Percentiles rank a stretch among this genome's conserved stretches.
phyloP scores from a whole-genome alignment of 176 grass and related monocot genomes.

The Thalia dealbata region DNA sequence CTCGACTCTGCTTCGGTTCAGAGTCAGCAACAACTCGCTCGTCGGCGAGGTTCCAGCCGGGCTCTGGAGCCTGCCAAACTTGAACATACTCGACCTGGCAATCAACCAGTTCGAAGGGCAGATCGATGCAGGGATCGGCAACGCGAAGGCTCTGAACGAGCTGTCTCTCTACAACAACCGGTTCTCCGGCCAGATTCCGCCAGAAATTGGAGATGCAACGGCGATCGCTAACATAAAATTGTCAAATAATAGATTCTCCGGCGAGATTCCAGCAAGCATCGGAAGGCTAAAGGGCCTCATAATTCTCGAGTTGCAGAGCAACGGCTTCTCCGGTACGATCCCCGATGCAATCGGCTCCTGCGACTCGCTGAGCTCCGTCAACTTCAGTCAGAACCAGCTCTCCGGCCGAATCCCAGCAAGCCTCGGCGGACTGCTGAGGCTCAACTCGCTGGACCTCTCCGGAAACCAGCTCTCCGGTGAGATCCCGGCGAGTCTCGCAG shows the following conservation, averaged over 20 bases:
- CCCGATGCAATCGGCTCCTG: conserved; percentile 44
- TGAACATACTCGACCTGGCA: conserved; percentile 66
- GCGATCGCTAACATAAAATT: conserved; percentile 54
- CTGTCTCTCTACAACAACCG: conserved; percentile 51
- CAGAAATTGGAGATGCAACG: conserved; percentile 37
- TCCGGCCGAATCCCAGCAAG: conserved; percentile 40
- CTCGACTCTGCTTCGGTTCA: conserved; percentile 42
- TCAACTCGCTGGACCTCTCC: conserved; percentile 67
- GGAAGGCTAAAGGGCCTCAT: conserved; percentile 42
- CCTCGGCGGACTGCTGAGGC: conserved; percentile 34
- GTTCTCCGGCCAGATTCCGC: conserved; percentile 35
- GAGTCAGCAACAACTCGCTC: conserved; percentile 63
- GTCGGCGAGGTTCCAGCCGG: conserved; percentile 36
- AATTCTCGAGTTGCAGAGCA: conserved; percentile 47
- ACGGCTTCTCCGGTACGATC: conserved; percentile 34
- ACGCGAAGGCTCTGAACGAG: conserved; percentile 41
- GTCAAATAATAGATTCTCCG: conserved; percentile 60
- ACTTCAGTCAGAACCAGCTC: conserved; percentile 53
- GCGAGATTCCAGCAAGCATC: conserved; percentile 44
- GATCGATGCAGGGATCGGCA: conserved; percentile 37
- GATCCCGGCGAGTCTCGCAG: conserved; percentile 47
- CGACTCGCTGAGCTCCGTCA: conserved; percentile 40
- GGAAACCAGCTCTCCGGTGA: conserved; percentile 39
- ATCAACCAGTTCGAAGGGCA: conserved; percentile 57
- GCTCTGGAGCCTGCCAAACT: conserved; percentile 45